A percentile compares a stretch with the other conserved stretches of the same genome.
Evolutionary conservation across 805 yeast genomes (phyloP).

Genomic region (Naumovozyma dairenensis): DNA sequence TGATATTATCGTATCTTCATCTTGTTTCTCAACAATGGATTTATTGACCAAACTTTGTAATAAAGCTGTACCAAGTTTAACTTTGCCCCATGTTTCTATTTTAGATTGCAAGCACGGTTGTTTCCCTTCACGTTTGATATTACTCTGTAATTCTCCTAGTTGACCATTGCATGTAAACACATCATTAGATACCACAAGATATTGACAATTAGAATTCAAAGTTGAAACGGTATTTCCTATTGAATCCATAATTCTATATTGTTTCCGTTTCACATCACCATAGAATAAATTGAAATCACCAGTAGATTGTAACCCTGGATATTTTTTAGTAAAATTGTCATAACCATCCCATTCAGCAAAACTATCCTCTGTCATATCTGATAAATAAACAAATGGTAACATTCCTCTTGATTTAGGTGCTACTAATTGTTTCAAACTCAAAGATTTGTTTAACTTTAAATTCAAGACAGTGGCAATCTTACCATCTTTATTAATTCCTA

Average conservation of each 20-base stretch:
- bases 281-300: slow-evolving; percentile 31
- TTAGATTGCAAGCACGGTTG: slow-evolving; percentile 21
- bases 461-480: slow-evolving; percentile 68
- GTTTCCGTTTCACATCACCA: slow-evolving; percentile 24
- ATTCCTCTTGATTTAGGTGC: slow-evolving; percentile 35
- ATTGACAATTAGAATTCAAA: slow-evolving; percentile 13
- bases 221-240: slow-evolving; percentile 24
- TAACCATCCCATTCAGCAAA: slow-evolving; percentile 22
- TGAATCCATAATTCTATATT: slow-evolving; percentile 23
- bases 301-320: slow-evolving; percentile 13
- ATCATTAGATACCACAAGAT: slow-evolving; percentile 27
- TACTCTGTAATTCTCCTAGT: neutral
- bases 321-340: slow-evolving; percentile 16
- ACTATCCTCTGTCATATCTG: slow-evolving; percentile 14
- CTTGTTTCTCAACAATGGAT: slow-evolving; percentile 6
- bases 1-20: slow-evolving; percentile 32
- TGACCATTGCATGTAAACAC: slow-evolving; percentile 12
- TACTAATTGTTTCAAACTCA: neutral
- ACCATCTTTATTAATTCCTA: slow-evolving; percentile 55
- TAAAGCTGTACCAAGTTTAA: slow-evolving; percentile 41
- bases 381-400: slow-evolving; percentile 34
- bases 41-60: slow-evolving; percentile 29
- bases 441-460: slow-evolving; percentile 37
- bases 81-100: slow-evolving; percentile 69
- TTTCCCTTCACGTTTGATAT: no score